Conservation (phyloP, 352 stramenopile genomes). For the Phytophthora multivora region DNA sequence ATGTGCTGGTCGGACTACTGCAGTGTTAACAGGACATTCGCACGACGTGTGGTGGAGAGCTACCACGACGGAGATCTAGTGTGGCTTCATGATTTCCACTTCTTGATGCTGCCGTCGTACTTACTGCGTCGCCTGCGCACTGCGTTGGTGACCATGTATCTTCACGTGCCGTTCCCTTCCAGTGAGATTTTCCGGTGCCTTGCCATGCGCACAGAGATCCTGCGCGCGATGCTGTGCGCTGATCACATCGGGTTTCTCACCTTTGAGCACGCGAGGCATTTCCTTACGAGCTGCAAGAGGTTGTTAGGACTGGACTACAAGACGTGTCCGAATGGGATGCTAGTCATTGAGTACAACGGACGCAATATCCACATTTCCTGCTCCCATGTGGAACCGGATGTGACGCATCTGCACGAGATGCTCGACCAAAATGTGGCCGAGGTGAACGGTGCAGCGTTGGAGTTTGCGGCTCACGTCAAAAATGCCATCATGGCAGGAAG, state of each 20-base stretch:
- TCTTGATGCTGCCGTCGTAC: conserved; percentile 97
- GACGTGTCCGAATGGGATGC: conserved; percentile 81
- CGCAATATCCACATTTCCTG: conserved; percentile 95
- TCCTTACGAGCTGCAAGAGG: conserved; percentile 91
- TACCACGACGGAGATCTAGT: conserved; percentile 90
- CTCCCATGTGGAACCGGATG: conserved; percentile 97
- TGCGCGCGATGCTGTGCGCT: conserved; percentile 90
- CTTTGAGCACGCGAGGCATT: conserved; percentile 94
- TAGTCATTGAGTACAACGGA: conserved; percentile 96
- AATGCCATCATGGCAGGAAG: conserved; percentile 32
- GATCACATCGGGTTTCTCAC: conserved; percentile 94
- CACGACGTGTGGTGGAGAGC: conserved; percentile 62
- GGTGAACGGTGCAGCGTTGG: conserved; percentile 24
- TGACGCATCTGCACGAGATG: conserved; percentile 71
- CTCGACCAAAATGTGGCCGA: conserved; percentile 52
- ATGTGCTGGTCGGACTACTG: conserved; percentile 82
- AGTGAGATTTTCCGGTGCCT: conserved; percentile 98
- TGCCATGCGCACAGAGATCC: conserved; percentile 87
- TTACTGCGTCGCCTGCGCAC: conserved; percentile 91
- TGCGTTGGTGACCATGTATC: conserved; percentile 96
- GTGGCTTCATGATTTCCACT: conserved; percentile 98
- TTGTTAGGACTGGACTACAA: conserved; percentile 96
- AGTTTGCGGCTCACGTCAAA: conserved; percentile 50
- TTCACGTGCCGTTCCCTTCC: conserved; percentile 98
- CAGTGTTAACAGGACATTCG: conserved; percentile 73